Evolutionary conservation across 305 asterid genomes (phyloP).

Genomic region (Solanum hybrid): DNA sequence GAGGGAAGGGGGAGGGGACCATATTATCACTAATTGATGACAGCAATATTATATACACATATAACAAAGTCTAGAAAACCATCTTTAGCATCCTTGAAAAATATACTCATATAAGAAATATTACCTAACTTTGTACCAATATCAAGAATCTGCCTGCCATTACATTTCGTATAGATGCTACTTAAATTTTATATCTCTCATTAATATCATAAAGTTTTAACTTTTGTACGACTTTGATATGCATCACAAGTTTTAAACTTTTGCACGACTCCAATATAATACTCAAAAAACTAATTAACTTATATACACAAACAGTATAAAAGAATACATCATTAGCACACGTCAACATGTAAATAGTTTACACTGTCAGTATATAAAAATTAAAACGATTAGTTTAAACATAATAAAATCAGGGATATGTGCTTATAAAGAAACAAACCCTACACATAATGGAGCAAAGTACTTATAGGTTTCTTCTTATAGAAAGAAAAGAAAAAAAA

Average conservation of each 20-base stretch:
- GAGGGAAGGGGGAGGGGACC: neutral
- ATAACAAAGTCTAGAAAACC: neutral
- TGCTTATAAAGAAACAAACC: neutral
- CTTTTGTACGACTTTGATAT: neutral
- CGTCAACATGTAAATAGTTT: neutral
- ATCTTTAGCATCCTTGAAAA: slow-evolving; percentile 2
- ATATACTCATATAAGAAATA: neutral
- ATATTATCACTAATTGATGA: neutral
- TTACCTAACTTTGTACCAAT: neutral
- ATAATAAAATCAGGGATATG: neutral
- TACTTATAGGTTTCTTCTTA: neutral
- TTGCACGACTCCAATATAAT: neutral
- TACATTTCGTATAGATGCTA: neutral
- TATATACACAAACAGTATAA: neutral
- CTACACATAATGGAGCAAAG: neutral
- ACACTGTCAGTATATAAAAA: neutral
- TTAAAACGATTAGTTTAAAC: neutral
- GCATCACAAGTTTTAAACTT: neutral
- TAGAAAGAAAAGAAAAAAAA: neutral
- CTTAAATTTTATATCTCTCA: neutral
- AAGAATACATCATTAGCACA: too few species aligned
- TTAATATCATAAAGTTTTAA: neutral
- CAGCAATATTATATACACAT: neutral
- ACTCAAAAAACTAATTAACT: neutral
- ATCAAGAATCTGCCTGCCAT: neutral